Percentiles rank a stretch among this genome's conserved stretches.
Conservation (phyloP, 495 filamentous ascomycete genomes). For the Aspergillus cavernicola region DNA sequence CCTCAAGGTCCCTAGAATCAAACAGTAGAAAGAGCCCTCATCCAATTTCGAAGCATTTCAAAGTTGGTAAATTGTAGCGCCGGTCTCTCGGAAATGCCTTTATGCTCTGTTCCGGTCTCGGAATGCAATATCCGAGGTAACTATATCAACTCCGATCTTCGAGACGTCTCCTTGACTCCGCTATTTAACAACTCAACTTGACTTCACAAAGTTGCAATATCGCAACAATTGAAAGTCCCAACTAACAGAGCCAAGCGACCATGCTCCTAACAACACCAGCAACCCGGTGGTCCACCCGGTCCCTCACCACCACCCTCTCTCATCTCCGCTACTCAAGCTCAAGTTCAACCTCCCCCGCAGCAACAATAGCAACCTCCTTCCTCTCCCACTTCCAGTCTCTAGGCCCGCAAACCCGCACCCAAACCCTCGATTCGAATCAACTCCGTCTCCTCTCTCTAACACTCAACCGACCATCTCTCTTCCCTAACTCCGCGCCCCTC, state of each 20-base stretch:
- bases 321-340: slow-evolving; percentile 7
- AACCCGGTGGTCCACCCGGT: not conserved
- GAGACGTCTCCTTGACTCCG: too few species aligned
- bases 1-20: too few species aligned
- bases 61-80: not conserved
- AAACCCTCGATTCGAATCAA: slow-evolving; percentile 55
- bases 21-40: too few species aligned
- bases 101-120: slow-evolving; percentile 13
- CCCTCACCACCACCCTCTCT: not conserved
- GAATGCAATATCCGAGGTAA: slow-evolving; percentile 10
- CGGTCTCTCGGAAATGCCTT: slow-evolving; percentile 13
- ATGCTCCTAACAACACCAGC: slow-evolving; percentile 2
- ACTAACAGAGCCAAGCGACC: not conserved
- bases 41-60: too few species aligned
- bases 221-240: not conserved
- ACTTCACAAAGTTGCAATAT: not conserved
- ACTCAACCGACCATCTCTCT: slow-evolving; percentile 45
- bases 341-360: slow-evolving; percentile 18
- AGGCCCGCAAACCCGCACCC: slow-evolving; percentile 41
- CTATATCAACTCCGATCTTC: not conserved
- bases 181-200: not conserved
- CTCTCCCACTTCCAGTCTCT: slow-evolving; percentile 39
- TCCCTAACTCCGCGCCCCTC: slow-evolving; percentile 26
- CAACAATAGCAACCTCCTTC: slow-evolving; percentile 40
- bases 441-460: slow-evolving; percentile 53